Evolutionary conservation across 345 rosid genomes (phyloP), one percentile per base, ranked within the genome.

Genomic region (Aquilaria sinensis): DNA sequence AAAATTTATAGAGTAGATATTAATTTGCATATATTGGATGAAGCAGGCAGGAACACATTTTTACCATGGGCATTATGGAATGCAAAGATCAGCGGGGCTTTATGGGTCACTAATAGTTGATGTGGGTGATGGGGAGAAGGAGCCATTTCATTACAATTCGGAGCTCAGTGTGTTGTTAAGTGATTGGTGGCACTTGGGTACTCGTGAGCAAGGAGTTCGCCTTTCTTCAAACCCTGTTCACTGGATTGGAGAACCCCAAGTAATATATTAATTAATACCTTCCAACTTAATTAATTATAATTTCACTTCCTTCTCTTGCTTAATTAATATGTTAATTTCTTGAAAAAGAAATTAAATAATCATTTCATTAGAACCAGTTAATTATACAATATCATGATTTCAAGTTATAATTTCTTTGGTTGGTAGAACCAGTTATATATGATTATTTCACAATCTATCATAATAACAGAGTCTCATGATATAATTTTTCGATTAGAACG

Each of bases 241-340:
- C 0, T 89, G 96, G 96, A 80, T 93, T 45, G 89, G 86, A 43
- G 98, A 93, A 70, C 75, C 98, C n/a, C 85, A 93, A 81, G 98
- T 92, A 68, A 32, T 10, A 2, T 23, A 23, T 23, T 23, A 23
- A 23, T 23, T 23, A 23, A 23, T 23, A 23, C 23, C 23, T 23
- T 23, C 23, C 23, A 23, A 23, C 23, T 23, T 23, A 23, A 23
- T 23, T 23, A 23, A 23, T 23, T 23, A 23, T 23, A 23, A 1
- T 31, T 55, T 50, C 9, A 2, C 15, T 33, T 61, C 9, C 31
- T 4, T 12, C 23, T 31, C 31, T 8, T 49, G 11, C 31, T 14
- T 49, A 12, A 8, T 31, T 2, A 1, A 15, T 2, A 52, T 30
- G 6, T 1, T 12, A 23, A 23, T 23, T 23, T 23, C 23, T 23